Evolutionary conservation across 139 green algal genomes (phyloP), one percentile per base, ranked within the genome.

Genomic region (Bryopsis sp.): DNA sequence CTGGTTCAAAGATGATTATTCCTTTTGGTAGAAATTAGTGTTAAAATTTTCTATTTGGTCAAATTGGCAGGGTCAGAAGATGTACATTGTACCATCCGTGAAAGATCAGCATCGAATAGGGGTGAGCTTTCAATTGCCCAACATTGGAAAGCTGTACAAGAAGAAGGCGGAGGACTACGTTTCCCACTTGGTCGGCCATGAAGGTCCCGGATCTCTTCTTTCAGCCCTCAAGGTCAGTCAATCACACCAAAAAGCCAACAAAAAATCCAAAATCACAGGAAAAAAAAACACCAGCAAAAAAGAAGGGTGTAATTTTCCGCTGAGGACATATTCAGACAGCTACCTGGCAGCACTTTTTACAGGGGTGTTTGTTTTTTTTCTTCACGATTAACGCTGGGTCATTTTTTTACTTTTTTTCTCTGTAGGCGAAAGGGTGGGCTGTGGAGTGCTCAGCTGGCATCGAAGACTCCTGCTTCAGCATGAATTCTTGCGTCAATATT

Each of bases 101-200:
- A 85, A 87, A 36, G 82, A 96, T 35, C 78, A 73, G 46, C 89
- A 97, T 58, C 33, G 73, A 39, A 68, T 98, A 3, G 71, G 72
- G 6, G 66, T 91, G 5, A 87, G 79, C 60, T 98, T 96, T 72
- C 76, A 85, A 71, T 74, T 98, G 39, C 92, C 92, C 36, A 85
- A 72, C 73, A 69, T 97, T 48, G 47, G 74, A 1, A 68, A 58
- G 1, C 50, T 61, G 11, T 97, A 97, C 81, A 60, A 64, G 2
- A 73, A 48, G 57, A 98, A 99, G 79, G 74, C 89, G 0, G 90
- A 95, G 15, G 81, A 95, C 48, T 97, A 98, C 78, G 47, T 97
- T 5, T 76, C 73, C 1, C 91, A 98, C 77, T 82, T 99, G 29
- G 70, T 99, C 43, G 94, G 94, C 0, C 94, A 99, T 71, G 93